Percentiles rank a stretch among this genome's conserved stretches.
These are phyloP conservation scores for Arabidopsis arenosa DNA, from an alignment of 345 rosid species.

Conservation along the genomic window DNA sequence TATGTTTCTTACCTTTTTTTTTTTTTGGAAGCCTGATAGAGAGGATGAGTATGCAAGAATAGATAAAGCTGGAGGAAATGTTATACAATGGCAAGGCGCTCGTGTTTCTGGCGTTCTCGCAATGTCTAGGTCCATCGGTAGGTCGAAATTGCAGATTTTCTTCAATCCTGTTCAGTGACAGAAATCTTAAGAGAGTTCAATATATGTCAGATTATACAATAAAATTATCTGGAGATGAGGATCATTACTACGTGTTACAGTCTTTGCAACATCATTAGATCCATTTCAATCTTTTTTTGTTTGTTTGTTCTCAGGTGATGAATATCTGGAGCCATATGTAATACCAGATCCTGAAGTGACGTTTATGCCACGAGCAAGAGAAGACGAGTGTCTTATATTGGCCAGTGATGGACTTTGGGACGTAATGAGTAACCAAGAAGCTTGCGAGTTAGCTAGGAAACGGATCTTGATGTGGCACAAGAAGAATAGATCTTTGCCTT, in stretches of 20 bases:
- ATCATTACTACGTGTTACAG: slow-evolving; percentile 35
- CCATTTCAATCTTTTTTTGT: not conserved
- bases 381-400: slow-evolving; percentile 84
- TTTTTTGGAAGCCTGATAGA: slow-evolving; percentile 63
- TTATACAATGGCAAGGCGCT: slow-evolving; percentile 91
- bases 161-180: not conserved
- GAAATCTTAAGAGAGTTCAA: not conserved
- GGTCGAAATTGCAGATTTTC: slow-evolving; percentile 31
- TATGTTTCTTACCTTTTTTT: no score
- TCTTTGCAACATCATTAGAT: slow-evolving; percentile 1
- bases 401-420: slow-evolving; percentile 99
- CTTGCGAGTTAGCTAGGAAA: slow-evolving; percentile 78
- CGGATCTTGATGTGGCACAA: slow-evolving; percentile 83
- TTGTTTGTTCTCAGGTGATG: slow-evolving; percentile 66
- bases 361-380: slow-evolving; percentile 84
- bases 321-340: slow-evolving; percentile 94
- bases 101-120: slow-evolving; percentile 97
- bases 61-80: slow-evolving; percentile 91
- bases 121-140: slow-evolving; percentile 96
- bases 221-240: not conserved
- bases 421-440: slow-evolving; percentile 94
- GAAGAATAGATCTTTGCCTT: slow-evolving; percentile 60
- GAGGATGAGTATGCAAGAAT: slow-evolving; percentile 87
- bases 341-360: slow-evolving; percentile 96
- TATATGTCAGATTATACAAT: not conserved